Base-by-base conservation (phyloP, 2,329 filamentous ascomycete species). In the Fusarium albosuccineum region DNA sequence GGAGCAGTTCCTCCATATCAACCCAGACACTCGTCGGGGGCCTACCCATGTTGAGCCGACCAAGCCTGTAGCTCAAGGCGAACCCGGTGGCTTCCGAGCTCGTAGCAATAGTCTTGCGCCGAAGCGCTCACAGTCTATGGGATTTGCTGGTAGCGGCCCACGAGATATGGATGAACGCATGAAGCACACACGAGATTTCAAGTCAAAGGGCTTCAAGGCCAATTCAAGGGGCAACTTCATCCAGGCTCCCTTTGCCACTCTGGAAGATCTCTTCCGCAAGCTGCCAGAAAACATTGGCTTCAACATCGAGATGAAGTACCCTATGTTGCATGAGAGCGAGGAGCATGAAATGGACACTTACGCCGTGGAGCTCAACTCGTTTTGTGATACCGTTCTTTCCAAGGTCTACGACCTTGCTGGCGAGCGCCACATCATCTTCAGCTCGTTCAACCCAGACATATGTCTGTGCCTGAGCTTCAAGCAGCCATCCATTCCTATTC, bases 301-400 rank as follows among this genome's bases (percentile, higher is more conserved):
- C 86, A 98, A 99, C 79, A 97, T 99, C 71, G 96, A 99, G 82
- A 92, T 99, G 87, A 98, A 99, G 81, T 99, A 99, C 76, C 96
- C 96, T 6, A 98, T 98, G 94, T 87, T 99, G 41, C 91, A 95
- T 77, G 97, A 99, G 83, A 93, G 89, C 60, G 93, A 97, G 78
- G 92, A 97, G 77, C 92, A 97, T 70, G 93, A 97, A 71, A 97
- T 98, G 94, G 95, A 97, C 77, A 92, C 92, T 4, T 97, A 97
- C 75, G 94, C 93, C 0, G 92, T 98, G 46, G 96, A 99, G 80
- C 87, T 98, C 71, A 98, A 98, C 80, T 93, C 91, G 1, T 99
- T 98, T 78, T 95, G 97, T 75, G 96, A 99, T 78, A 97, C 93
- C 1, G 92, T 99, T 4, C 85, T 99, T 9, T 86, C 86, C 44